Evolutionary conservation across 2,329 filamentous ascomycete genomes (phyloP), one percentile per base, ranked within the genome.

Genomic region (Pseudofabraea citricarpa): DNA sequence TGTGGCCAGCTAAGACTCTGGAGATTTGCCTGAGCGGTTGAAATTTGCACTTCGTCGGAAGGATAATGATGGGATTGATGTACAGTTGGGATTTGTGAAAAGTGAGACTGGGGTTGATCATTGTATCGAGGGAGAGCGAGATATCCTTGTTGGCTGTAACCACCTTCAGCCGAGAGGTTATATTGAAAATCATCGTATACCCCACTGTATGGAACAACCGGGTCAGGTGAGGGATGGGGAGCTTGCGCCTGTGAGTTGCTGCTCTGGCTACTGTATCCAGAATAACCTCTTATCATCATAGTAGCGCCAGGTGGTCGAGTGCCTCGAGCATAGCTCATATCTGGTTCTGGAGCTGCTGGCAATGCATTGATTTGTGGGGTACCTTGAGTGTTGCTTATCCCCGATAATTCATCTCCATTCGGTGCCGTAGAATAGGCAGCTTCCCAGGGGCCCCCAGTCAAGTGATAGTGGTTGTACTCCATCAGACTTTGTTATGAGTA

Each of bases 1-100:
- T 24, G 35, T 4, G 16, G 29, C 54, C 53, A 56, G 15, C 38
- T 44, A 6, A 56, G 47, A 16, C 26, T 49, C 6, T 16, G 44
- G 8, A 49, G 52, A 1, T 53, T 56, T 5, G 29, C 13, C 29
- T 19, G 33, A 10, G 15, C 31, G 13, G 20, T 44, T 23, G 45
- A n/a, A 10, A 20, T 29, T 19, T 26, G 18, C 37, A 27, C 6
- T 7, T 29, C 27, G 6, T 31, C 26, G 22, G n/a, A n/a, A n/a
- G n/a, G n/a, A n/a, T n/a, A n/a, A n/a, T n/a, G n/a, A n/a, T n/a
- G n/a, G n/a, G n/a, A n/a, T n/a, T n/a, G n/a, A n/a, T n/a, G n/a
- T n/a, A n/a, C n/a, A n/a, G 5, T n/a, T 32, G 9, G 13, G 8
- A 18, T 32, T n/a, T 32, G 29, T 32, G 19, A 4, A 32, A 16